A percentile compares a stretch with the other conserved stretches of the same genome.
Evolutionary conservation across 225 moss, liverwort and hornwort genomes (phyloP).

Genomic region (Rhytidiadelphus loreus): DNA sequence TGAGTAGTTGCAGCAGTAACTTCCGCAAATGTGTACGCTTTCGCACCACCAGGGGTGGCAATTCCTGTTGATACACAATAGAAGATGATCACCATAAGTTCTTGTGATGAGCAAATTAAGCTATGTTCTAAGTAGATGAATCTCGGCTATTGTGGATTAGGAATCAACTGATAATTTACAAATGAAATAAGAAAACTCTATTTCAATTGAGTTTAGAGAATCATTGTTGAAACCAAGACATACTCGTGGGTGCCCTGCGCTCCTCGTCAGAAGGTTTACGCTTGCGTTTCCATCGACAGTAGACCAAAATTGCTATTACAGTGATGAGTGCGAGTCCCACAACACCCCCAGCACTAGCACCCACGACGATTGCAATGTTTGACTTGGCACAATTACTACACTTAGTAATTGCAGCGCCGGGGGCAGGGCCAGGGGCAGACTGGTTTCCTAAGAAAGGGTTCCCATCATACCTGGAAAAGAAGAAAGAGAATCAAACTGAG

Average conservation of each 20-base stretch:
- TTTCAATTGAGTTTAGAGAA: background rate
- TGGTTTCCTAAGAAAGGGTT: background rate
- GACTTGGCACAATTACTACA: background rate
- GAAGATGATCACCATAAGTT: background rate
- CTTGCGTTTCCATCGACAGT: background rate
- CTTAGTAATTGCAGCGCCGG: background rate
- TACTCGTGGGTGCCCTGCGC: background rate
- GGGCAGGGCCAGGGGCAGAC: background rate
- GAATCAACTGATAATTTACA: background rate
- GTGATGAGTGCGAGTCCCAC: background rate
- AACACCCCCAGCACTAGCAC: background rate
- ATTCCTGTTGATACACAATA: background rate
- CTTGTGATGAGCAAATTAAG: background rate
- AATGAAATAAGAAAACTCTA: background rate
- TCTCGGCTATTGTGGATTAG: background rate
- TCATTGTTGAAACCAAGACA: background rate
- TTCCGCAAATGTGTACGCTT: slow-evolving; percentile 4
- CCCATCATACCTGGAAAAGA: background rate
- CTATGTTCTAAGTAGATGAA: too few relatives aligned
- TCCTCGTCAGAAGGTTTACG: background rate
- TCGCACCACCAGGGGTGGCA: background rate
- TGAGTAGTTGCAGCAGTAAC: slow-evolving; percentile 9
- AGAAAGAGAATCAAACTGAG: background rate
- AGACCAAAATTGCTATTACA: background rate
- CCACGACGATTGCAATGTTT: background rate